Conservation (phyloP, 805 yeast species). For the Metschnikowia matae region DNA sequence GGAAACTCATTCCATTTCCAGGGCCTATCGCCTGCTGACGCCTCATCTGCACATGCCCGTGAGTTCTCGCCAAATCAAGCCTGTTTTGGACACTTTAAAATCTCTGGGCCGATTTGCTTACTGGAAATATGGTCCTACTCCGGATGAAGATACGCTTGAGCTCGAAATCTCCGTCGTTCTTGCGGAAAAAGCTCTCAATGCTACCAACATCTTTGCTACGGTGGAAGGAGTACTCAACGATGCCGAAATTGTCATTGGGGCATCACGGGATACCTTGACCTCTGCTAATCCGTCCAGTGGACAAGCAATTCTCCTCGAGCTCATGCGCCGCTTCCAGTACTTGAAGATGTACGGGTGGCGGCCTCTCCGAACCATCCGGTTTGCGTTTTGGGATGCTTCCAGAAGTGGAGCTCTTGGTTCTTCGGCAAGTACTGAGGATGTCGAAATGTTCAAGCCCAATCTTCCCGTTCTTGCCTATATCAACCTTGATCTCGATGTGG, state of each 20-base stretch:
- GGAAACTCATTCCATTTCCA: constrained; percentile 8
- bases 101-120: constrained; percentile 5
- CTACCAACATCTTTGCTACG: constrained; percentile 30
- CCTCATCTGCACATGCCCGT: constrained; percentile 14
- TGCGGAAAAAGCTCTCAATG: constrained; percentile 1
- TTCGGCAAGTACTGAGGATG: constrained; percentile 20
- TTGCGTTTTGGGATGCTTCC: constrained; percentile 41
- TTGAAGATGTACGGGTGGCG: constrained; percentile 37
- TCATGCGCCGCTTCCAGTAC: constrained; percentile 32
- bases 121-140: constrained; percentile 13
- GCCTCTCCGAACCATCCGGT: constrained; percentile 37
- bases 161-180: constrained; percentile 7
- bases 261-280: constrained; percentile 37
- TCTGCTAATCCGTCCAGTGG: constrained; percentile 35
- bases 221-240: constrained; percentile 37
- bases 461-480: constrained; percentile 32
- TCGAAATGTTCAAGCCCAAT: constrained; percentile 17
- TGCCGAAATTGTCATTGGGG: constrained; percentile 39
- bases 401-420: constrained; percentile 34
- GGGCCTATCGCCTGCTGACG: constrained; percentile 6
- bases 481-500: constrained; percentile 37
- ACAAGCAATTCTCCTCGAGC: constrained; percentile 38
- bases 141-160: constrained; percentile 6
- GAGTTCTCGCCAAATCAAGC: constrained; percentile 11
- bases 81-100: constrained; percentile 14